Percentiles rank a stretch among this genome's conserved stretches.
Conservation (phyloP, 192 early-diverging fungal species). For the Coemansia umbellata region DNA sequence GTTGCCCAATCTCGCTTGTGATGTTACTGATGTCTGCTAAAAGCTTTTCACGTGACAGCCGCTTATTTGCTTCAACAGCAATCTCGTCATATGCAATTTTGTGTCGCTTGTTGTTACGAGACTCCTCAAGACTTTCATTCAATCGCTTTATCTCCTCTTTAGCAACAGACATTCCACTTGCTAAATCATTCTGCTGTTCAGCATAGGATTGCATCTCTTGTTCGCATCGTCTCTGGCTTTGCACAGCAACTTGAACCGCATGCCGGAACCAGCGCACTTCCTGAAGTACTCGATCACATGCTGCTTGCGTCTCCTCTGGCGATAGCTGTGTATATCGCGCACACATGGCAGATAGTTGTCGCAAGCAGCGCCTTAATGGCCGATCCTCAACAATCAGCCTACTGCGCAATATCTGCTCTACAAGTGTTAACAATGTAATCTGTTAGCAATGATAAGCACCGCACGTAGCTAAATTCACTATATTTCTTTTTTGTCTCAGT, state of each 20-base stretch:
- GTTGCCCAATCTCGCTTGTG: slow-evolving; percentile 29
- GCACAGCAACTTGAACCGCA: slow-evolving; percentile 24
- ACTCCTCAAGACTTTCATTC: slow-evolving; percentile 35
- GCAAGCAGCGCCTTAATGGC: slow-evolving; percentile 40
- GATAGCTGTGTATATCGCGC: slow-evolving; percentile 12
- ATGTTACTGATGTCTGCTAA: slow-evolving; percentile 22
- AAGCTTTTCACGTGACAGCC: slow-evolving; percentile 19
- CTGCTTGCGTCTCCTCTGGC: slow-evolving; percentile 18
- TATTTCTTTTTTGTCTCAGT: no score
- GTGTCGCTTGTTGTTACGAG: slow-evolving; percentile 45
- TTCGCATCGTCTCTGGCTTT: slow-evolving; percentile 34
- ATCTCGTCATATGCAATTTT: slow-evolving; percentile 48
- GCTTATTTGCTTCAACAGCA: slow-evolving; percentile 35
- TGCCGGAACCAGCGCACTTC: slow-evolving; percentile 49
- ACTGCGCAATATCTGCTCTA: slow-evolving; percentile 39
- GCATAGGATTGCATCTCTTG: slow-evolving; percentile 14
- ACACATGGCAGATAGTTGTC: slow-evolving; percentile 33
- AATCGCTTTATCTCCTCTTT: slow-evolving; percentile 14
- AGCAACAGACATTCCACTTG: slow-evolving; percentile 4
- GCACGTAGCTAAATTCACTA: no score
- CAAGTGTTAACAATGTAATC: background rate
- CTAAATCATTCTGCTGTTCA: slow-evolving; percentile 11
- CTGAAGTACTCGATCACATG: slow-evolving; percentile 21
- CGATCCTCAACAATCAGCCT: slow-evolving; percentile 38
- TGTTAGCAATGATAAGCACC: no score